Percentiles rank a stretch among this genome's conserved stretches.
Conservation (phyloP, 352 stramenopile species). For the Pythium rhizo-oryzae region DNA sequence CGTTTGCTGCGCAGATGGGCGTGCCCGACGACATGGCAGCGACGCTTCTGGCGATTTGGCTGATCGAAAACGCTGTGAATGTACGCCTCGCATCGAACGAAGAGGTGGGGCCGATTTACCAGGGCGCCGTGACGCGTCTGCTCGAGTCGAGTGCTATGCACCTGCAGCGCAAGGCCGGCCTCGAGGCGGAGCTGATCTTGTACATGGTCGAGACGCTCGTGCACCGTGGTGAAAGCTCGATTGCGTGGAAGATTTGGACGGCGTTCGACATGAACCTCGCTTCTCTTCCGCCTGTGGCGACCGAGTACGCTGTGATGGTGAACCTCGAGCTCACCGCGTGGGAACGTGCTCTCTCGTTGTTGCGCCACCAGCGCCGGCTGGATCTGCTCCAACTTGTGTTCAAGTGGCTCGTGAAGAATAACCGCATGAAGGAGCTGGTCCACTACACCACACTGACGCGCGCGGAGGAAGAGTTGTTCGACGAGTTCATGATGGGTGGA, state of each 20-base stretch:
- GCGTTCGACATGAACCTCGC: slow-evolving; percentile 69
- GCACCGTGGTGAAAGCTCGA: slow-evolving; percentile 67
- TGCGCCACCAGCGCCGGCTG: slow-evolving; percentile 55
- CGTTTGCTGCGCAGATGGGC: slow-evolving; percentile 67
- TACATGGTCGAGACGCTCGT: slow-evolving; percentile 81
- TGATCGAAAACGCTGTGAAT: slow-evolving; percentile 80
- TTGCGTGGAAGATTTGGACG: slow-evolving; percentile 88
- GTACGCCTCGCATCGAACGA: slow-evolving; percentile 66
- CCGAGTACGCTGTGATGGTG: slow-evolving; percentile 75
- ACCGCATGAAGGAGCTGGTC: slow-evolving; percentile 75
- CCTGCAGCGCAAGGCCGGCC: slow-evolving; percentile 71
- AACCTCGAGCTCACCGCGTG: slow-evolving; percentile 76
- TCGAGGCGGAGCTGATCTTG: slow-evolving; percentile 71
- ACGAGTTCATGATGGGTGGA: slow-evolving; percentile 76
- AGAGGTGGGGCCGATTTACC: slow-evolving; percentile 66
- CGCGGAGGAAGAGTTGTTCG: slow-evolving; percentile 61
- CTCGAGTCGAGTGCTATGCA: slow-evolving; percentile 79
- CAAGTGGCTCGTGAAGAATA: slow-evolving; percentile 73
- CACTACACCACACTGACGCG: slow-evolving; percentile 56
- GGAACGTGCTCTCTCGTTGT: slow-evolving; percentile 67
- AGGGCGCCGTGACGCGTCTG: slow-evolving; percentile 56
- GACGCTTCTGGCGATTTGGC: slow-evolving; percentile 75
- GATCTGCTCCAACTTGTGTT: slow-evolving; percentile 70
- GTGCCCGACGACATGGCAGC: slow-evolving; percentile 85
- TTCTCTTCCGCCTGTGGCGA: slow-evolving; percentile 47